Conservation (phyloP, 257 asterid genomes). For the Verbascum thapsus region DNA sequence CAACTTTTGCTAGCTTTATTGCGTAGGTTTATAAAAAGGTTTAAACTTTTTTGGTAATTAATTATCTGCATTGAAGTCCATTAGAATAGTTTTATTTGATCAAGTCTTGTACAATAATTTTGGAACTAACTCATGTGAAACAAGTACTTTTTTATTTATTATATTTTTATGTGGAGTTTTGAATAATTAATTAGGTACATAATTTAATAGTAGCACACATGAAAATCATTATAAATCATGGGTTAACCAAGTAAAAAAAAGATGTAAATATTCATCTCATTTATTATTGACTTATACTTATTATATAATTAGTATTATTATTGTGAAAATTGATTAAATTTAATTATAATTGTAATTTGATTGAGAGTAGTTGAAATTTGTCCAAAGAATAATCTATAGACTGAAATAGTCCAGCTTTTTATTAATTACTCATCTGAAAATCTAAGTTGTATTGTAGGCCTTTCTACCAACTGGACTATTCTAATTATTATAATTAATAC, state of each 20-base stretch:
- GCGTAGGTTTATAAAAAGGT: not conserved
- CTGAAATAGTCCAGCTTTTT: not conserved
- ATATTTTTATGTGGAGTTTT: too few relatives aligned
- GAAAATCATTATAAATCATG: too few relatives aligned
- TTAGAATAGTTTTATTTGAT: conserved; percentile 24
- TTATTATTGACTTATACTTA: not conserved
- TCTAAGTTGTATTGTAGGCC: conserved; percentile 22
- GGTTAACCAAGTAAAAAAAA: not conserved
- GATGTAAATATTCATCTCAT: not conserved
- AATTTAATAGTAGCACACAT: too few relatives aligned
- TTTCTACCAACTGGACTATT: conserved; percentile 23
- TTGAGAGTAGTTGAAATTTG: not conserved
- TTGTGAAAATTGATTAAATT: too few relatives aligned
- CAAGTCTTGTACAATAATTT: conserved; percentile 12
- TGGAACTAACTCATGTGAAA: conserved; percentile 24
- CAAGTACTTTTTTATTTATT: not conserved
- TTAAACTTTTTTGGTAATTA: not conserved
- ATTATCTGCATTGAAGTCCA: not conserved
- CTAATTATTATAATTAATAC: conserved; percentile 16
- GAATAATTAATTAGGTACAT: too few relatives aligned
- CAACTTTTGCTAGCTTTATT: conserved; percentile 3
- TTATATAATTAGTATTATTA: not conserved
- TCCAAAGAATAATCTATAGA: not conserved
- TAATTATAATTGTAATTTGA: too few relatives aligned
- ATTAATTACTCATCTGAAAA: conserved; percentile 27